Evolutionary conservation across 2,329 filamentous ascomycete genomes (phyloP).

Genomic region (Aspergillus texensis): DNA sequence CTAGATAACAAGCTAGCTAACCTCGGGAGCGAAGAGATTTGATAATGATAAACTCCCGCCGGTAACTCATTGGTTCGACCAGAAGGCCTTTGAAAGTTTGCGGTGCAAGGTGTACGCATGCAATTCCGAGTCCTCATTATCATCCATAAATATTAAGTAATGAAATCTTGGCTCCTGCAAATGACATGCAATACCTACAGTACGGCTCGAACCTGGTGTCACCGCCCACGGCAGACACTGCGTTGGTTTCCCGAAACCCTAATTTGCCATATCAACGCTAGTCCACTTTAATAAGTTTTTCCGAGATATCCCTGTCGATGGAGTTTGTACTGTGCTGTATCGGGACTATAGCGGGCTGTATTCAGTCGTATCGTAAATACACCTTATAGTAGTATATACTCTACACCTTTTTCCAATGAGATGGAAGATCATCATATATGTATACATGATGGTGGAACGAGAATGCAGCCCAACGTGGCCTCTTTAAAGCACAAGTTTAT

Average conservation of each 20-base stretch:
- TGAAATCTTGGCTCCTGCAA: constrained; percentile 9
- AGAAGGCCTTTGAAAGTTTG: neutral
- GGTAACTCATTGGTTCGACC: constrained; percentile 3
- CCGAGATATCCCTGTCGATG: neutral
- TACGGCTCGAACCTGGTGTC: neutral
- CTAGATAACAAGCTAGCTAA: neutral
- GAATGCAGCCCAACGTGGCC: too few relatives aligned
- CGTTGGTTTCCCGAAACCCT: neutral
- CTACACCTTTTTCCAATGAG: neutral
- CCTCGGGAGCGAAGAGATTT: constrained; percentile 8
- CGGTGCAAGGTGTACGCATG: neutral
- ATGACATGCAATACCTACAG: constrained; percentile 2
- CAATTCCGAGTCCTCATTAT: constrained; percentile 6
- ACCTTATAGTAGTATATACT: neutral
- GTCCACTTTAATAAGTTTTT: neutral
- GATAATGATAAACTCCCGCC: constrained; percentile 7
- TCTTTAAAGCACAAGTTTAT: too few relatives aligned
- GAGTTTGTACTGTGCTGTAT: neutral
- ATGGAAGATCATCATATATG: too few relatives aligned
- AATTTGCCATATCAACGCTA: neutral
- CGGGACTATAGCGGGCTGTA: neutral
- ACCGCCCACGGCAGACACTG: neutral
- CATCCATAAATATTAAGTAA: constrained; percentile 14
- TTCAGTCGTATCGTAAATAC: neutral
- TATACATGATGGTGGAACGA: too few relatives aligned